Evolutionary conservation across 2,329 filamentous ascomycete genomes (phyloP), one percentile per base, ranked within the genome.

Genomic region (Dactylellina leptospora): DNA sequence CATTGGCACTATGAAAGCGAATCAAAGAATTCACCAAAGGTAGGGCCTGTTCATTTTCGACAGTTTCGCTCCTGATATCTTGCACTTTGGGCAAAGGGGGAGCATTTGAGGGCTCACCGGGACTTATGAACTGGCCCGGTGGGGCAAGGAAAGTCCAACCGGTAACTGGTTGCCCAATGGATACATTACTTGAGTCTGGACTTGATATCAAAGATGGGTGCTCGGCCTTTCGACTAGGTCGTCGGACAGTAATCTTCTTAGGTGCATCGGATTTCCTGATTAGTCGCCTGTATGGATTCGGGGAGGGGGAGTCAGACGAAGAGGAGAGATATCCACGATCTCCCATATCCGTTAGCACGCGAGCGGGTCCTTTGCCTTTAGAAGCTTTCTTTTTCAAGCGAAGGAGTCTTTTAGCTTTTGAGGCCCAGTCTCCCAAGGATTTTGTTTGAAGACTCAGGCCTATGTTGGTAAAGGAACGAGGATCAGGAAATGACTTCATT

Each of bases 61-160:
- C 20, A 4, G 45, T n/a, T 5, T 6, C 33, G 20, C 23, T 23
- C 16, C 36, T 18, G 30, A 40, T 4, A 22, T 44, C 30, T 27
- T 56, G 63, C 4, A 8, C 27, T 20, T 36, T 28, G 11, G 51
- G 61, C 9, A 10, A 10, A 18, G 33, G 18, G 13, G 38, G 44
- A 36, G 22, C 27, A 11, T 25, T 40, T 10, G 48, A 44, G 27
- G 58, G 58, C 8, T 18, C 10, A 22, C 27, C 22, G 4, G 58
- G 50, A 23, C 44, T 56, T 22, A 44, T 1, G 8, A 33, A 8
- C 22, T 63, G 66, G 13, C 45, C 51, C 9, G 56, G 40, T 5
- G 56, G 56, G 11, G 66, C 25, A 16, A 71, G 58, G 22, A 56
- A 59, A 6, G 66, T 61, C 66, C 66, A 71, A 2, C 50, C 36